phyloP scores from a whole-genome alignment of 2,329 filamentous ascomycete genomes.

The Aureobasidium pullulans region DNA sequence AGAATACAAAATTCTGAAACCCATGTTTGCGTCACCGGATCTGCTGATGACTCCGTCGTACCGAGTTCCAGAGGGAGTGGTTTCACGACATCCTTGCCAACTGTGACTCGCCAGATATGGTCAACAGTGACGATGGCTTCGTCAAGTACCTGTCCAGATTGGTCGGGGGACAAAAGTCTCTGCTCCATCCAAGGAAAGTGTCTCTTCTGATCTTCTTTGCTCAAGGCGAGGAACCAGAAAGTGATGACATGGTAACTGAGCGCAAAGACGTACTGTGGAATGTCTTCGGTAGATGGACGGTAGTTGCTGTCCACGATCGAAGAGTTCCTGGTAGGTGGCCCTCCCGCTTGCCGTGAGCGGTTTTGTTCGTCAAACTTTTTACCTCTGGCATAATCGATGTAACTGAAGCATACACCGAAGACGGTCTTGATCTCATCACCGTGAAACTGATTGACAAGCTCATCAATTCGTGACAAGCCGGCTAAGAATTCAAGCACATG shows the following conservation, averaged over 20 bases:
- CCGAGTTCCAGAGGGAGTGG: background rate
- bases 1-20: constrained; percentile 16
- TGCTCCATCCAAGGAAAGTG: constrained; percentile 61
- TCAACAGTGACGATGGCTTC: constrained; percentile 91
- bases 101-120: constrained; percentile 79
- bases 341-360: background rate
- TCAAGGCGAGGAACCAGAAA: constrained; percentile 92
- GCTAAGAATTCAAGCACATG: constrained; percentile 96
- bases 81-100: constrained; percentile 9
- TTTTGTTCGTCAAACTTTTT: constrained; percentile 37
- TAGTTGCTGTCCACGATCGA: background rate
- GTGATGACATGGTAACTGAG: constrained; percentile 92
- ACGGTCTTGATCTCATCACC: constrained; percentile 90
- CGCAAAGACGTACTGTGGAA: constrained; percentile 89
- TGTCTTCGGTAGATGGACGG: constrained; percentile 53
- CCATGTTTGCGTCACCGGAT: constrained; percentile 7
- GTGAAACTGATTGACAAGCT: constrained; percentile 79
- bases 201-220: constrained; percentile 75
- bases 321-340: background rate
- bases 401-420: constrained; percentile 91
- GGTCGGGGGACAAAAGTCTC: constrained; percentile 47
- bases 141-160: constrained; percentile 73
- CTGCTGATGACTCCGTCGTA: background rate
- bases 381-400: constrained; percentile 73
- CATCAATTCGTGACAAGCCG: constrained; percentile 73